phyloP scores from a whole-genome alignment of 169 alveolate species.

The Cryptosporidium parvum region DNA sequence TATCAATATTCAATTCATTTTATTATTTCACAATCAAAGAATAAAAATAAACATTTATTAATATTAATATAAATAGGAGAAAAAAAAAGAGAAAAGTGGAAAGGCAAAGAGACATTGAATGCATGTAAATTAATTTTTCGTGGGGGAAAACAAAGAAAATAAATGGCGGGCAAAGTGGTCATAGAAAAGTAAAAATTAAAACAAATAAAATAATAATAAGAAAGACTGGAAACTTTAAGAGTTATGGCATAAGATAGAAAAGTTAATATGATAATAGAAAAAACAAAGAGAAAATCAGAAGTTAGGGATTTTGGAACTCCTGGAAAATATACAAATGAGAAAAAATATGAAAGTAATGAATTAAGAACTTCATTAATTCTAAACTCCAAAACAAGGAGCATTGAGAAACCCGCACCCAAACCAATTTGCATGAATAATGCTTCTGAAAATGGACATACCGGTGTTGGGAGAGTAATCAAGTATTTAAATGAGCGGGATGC shows the following conservation, averaged over 20 bases:
- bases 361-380: background rate
- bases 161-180: constrained; percentile 42
- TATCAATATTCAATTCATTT: background rate
- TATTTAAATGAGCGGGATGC: constrained; percentile 62
- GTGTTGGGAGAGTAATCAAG: constrained; percentile 49
- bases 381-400: constrained; percentile 21
- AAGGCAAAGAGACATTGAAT: constrained; percentile 52
- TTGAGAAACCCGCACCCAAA: constrained; percentile 48
- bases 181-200: constrained; percentile 7
- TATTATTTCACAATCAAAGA: background rate
- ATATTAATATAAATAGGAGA: background rate
- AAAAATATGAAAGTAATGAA: background rate
- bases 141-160: constrained; percentile 13
- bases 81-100: constrained; percentile 11
- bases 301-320: background rate
- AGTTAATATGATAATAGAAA: background rate
- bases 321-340: background rate
- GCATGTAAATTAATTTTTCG: constrained; percentile 43
- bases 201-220: background rate
- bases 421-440: background rate
- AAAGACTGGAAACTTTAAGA: background rate
- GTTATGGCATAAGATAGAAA: background rate
- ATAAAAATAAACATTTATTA: too few relatives aligned
- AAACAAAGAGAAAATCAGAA: constrained; percentile 9
- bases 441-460: background rate